These are phyloP conservation scores for Musa beccarii DNA, from an alignment of 176 grass and related monocot species.

Conservation along the genomic window DNA sequence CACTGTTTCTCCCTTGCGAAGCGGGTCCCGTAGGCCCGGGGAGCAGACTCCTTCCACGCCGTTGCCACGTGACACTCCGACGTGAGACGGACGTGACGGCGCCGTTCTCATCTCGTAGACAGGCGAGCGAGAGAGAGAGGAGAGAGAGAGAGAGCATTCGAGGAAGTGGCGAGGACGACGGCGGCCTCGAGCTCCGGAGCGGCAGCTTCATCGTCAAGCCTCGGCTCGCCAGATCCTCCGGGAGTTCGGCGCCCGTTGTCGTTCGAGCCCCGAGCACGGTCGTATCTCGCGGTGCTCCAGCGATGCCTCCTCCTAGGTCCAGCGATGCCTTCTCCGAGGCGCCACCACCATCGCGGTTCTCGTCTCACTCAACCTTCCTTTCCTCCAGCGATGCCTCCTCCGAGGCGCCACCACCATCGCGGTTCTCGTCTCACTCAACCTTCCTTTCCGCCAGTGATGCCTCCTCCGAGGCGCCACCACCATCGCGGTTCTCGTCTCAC, in stretches of 20 bases:
- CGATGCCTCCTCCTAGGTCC: neutral
- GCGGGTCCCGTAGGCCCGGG: no score
- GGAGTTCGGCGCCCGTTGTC: neutral
- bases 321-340: neutral
- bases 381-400: conserved; percentile 1
- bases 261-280: neutral
- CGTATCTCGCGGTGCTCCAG: neutral
- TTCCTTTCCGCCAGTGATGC: neutral
- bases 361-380: neutral
- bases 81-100: no score
- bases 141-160: neutral
- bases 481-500: neutral
- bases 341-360: neutral
- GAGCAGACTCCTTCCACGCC: no score
- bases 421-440: neutral
- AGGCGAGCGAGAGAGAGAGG: no score
- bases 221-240: neutral
- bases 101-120: no score
- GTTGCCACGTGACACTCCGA: no score
- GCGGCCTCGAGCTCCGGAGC: neutral
- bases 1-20: no score
- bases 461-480: neutral
- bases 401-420: neutral
- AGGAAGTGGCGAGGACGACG: neutral
- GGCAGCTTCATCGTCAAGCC: neutral